Base-by-base conservation (phyloP, 1,284 basidiomycete species). In the Sporisorium exsertum region DNA sequence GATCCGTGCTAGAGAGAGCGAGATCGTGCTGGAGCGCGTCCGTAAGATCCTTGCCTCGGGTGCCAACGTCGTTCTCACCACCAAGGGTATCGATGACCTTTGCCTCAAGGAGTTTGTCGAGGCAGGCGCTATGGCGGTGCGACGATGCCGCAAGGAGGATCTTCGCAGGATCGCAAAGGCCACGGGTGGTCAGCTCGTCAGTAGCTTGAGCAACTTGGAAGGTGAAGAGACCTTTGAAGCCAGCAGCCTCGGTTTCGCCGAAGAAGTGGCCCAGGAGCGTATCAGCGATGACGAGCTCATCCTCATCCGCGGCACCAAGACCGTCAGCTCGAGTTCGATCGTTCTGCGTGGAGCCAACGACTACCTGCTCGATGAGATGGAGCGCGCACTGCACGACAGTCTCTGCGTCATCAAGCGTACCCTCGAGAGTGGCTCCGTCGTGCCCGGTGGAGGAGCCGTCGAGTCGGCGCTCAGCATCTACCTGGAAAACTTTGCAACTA, bases 331-430 rank as follows among this genome's bases (percentile, higher is more conserved):
- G 22, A 89, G 93, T 26, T 97, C 95, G 43, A 93, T 99, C 84
- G 91, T 99, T 67, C 88, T 99, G 71, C 91, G 97, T 66, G 97
- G 97, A 63, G 97, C 97, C 43, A 99, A 99, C 87, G 97, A 99
- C 87, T 99, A 97, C 87, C 94, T 99, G 92, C 88, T 99, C 77
- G 97, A 99, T 86, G 97, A 99, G 89, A 99, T 99, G 97, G 97
- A 99, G 88, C 89, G 97, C 37, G 91, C 94, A 0, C 87, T 99
- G 79, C 97, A 99, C 86, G 97, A 99, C 87, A 93, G 94, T 0
- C 87, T 99, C 63, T 95, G 92, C 46, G 91, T 98, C 80, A 94
- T 99, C 88, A 99, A 99, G 88, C 91, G 97, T 64, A 99, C 97
- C 3, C 88, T 99, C 58, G 97, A 99, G 88, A 95, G 94, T 80